Evolutionary conservation across 352 stramenopile genomes (phyloP).

Genomic region (Globisporangium cylindrosporum): DNA sequence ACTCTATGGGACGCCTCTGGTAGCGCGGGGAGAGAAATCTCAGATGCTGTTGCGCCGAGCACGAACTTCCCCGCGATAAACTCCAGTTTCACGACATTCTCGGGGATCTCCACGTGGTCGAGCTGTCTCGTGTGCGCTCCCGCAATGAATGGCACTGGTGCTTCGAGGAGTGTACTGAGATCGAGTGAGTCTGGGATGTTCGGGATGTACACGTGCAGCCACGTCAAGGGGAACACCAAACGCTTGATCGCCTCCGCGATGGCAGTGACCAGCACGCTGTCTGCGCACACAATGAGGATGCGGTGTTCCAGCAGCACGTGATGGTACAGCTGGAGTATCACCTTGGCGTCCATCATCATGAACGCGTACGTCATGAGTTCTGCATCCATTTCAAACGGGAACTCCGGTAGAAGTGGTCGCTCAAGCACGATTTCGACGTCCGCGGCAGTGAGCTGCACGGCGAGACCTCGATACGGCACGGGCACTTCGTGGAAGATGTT

Average conservation of each 20-base stretch:
- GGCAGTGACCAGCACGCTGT: constrained; percentile 40
- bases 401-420: constrained; percentile 29
- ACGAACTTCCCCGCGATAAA: constrained; percentile 29
- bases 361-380: constrained; percentile 51
- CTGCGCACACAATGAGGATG: constrained; percentile 40
- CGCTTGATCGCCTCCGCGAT: constrained; percentile 44
- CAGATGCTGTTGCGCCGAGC: constrained; percentile 4
- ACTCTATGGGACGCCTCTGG: constrained; percentile 18
- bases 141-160: constrained; percentile 49
- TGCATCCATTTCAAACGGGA: constrained; percentile 47
- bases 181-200: constrained; percentile 49
- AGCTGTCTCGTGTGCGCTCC: constrained; percentile 38
- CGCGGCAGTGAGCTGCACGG: constrained; percentile 33
- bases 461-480: constrained; percentile 30
- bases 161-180: constrained; percentile 47
- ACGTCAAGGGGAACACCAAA: constrained; percentile 44
- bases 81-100: constrained; percentile 42
- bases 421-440: constrained; percentile 36
- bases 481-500: constrained; percentile 58
- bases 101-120: constrained; percentile 25
- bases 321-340: constrained; percentile 35
- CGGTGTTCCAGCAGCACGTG: constrained; percentile 52
- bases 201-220: constrained; percentile 55
- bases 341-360: constrained; percentile 36
- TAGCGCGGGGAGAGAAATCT: constrained; percentile 12